Evolutionary conservation across 768 basidiomycete genomes (phyloP).

Genomic region (Coprinopsis strossmayeri): DNA sequence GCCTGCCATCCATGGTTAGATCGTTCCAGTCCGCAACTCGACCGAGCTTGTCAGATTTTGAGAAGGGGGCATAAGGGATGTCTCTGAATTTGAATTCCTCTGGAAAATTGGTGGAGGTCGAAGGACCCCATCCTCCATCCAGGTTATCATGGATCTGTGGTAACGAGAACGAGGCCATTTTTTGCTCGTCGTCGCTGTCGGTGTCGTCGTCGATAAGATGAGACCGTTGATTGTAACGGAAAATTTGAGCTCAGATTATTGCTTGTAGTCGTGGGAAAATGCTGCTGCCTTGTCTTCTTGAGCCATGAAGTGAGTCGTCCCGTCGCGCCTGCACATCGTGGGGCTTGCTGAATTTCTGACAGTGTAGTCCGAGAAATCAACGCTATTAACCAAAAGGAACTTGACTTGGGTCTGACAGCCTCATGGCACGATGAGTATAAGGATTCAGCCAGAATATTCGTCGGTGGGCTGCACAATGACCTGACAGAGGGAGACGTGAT

Average conservation of each 20-base stretch:
- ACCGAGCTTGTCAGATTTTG: slow-evolving; percentile 97
- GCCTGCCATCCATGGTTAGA: slow-evolving; percentile 56
- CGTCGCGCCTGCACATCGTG: slow-evolving; percentile 2
- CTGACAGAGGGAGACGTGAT: slow-evolving; percentile 97
- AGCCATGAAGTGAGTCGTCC: slow-evolving; percentile 63
- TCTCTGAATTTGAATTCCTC: slow-evolving; percentile 96
- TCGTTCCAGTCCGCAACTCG: slow-evolving; percentile 99
- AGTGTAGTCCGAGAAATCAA: slow-evolving; percentile 93
- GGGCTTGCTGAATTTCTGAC: slow-evolving; percentile 13
- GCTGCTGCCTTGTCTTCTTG: slow-evolving; percentile 17
- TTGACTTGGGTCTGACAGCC: slow-evolving; percentile 67
- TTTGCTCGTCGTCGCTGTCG: too few species aligned
- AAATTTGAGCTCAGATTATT: slow-evolving; percentile 20
- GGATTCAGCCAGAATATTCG: slow-evolving; percentile 94
- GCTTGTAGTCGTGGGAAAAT: slow-evolving; percentile 31
- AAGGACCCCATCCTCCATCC: slow-evolving; percentile 91
- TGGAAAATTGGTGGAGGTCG: slow-evolving; percentile 67
- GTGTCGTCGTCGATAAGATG: slow-evolving; percentile 11
- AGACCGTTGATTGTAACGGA: slow-evolving; percentile 4
- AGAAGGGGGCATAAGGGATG: slow-evolving; percentile 97
- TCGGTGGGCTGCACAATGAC: slow-evolving; percentile 83
- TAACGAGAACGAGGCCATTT: slow-evolving; percentile 77
- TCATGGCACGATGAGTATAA: slow-evolving; percentile 99
- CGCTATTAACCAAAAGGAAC: slow-evolving; percentile 86
- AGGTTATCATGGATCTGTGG: slow-evolving; percentile 88